Conservation (phyloP, 768 basidiomycete species). For the Pleurotus cornucopiae region DNA sequence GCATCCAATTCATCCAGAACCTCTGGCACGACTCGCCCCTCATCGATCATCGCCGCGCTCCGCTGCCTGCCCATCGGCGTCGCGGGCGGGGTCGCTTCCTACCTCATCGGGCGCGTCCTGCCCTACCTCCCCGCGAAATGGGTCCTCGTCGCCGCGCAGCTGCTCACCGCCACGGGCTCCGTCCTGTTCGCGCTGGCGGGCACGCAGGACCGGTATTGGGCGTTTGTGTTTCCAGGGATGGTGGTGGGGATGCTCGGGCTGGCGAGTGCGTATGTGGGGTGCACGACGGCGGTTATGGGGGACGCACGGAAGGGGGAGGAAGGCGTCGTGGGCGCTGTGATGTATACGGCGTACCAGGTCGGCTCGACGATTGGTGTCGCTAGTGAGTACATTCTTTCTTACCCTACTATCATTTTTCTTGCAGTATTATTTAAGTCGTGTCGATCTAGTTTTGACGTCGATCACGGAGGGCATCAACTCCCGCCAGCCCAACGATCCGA, state of each 20-base stretch:
- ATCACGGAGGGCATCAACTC: slow-evolving; percentile 2
- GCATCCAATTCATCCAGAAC: slow-evolving; percentile 16
- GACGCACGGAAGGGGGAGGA: slow-evolving; percentile 10
- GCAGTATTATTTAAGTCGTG: not conserved
- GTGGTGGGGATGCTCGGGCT: slow-evolving; percentile 37
- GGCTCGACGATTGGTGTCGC: slow-evolving; percentile 9
- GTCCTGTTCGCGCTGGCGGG: slow-evolving; percentile 36
- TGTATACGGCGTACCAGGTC: slow-evolving; percentile 12
- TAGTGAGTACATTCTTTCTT: not conserved
- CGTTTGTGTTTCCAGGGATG: slow-evolving; percentile 41
- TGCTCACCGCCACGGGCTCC: slow-evolving; percentile 28
- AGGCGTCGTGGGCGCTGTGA: slow-evolving; percentile 11
- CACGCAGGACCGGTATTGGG: slow-evolving; percentile 34
- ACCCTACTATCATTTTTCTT: not conserved
- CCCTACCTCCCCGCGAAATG: not conserved
- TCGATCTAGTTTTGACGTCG: not conserved
- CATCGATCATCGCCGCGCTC: slow-evolving; percentile 26
- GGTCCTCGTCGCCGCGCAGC: slow-evolving; percentile 34
- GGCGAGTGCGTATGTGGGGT: slow-evolving; percentile 29
- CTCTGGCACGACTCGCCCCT: slow-evolving; percentile 29
- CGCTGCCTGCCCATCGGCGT: slow-evolving; percentile 20
- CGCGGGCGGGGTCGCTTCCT: not conserved
- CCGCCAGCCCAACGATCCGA: not conserved
- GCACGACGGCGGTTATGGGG: slow-evolving; percentile 11
- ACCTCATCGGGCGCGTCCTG: not conserved